Conservation (phyloP, 2,329 filamentous ascomycete genomes). For the Didymellaceae sp. region DNA sequence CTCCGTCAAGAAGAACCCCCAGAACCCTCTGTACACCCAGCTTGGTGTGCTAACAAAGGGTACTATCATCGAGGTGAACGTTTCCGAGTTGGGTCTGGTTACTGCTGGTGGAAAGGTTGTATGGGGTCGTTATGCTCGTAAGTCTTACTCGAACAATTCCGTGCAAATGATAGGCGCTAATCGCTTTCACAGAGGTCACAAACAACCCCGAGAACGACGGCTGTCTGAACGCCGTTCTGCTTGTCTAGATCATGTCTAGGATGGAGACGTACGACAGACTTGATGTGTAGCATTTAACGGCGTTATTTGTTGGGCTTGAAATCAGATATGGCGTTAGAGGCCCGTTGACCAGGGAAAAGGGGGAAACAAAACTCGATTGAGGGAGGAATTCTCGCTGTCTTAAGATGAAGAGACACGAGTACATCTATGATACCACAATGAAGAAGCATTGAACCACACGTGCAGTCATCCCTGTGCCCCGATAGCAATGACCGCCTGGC, state of each 20-base stretch:
- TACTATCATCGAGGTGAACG: constrained; percentile 83
- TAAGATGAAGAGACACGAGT: not conserved
- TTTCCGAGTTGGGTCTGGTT: constrained; percentile 87
- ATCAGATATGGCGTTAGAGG: constrained; percentile 7
- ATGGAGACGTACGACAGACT: not conserved
- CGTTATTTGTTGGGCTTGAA: constrained; percentile 8
- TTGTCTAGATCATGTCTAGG: constrained; percentile 38
- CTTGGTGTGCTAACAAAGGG: constrained; percentile 73
- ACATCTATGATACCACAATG: constrained; percentile 15
- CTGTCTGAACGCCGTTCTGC: constrained; percentile 47
- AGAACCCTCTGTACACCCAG: constrained; percentile 89
- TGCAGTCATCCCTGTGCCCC: no score
- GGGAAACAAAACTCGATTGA: constrained; percentile 8
- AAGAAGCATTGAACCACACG: constrained; percentile 1
- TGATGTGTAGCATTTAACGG: constrained; percentile 15
- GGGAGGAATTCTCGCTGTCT: constrained; percentile 9
- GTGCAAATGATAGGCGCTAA: not conserved
- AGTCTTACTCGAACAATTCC: not conserved
- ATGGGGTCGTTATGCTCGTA: constrained; percentile 46
- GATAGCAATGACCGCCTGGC: no score
- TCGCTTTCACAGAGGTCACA: constrained; percentile 29
- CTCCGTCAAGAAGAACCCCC: constrained; percentile 81
- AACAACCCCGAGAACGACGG: constrained; percentile 51
- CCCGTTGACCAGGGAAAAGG: not conserved
- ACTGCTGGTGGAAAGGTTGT: constrained; percentile 83